These are phyloP conservation scores for Blastocystis sp. DNA, from an alignment of 352 stramenopile species.

Conservation along the genomic window DNA sequence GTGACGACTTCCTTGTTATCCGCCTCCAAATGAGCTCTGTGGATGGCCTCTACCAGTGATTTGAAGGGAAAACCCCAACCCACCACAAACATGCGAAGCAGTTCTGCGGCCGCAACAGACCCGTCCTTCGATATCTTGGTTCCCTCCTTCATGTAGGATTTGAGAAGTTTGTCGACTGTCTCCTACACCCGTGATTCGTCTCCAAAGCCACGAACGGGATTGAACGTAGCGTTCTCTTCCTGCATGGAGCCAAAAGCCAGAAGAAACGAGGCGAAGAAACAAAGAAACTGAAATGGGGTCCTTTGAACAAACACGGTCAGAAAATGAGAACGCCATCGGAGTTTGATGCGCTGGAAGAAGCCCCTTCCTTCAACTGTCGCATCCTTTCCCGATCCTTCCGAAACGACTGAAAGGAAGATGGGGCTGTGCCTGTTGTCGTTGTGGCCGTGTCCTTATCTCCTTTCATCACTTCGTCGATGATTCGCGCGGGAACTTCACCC, in stretches of 20 bases:
- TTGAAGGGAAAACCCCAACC: conserved; percentile 8
- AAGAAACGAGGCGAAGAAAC: no score
- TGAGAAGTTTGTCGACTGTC: conserved; percentile 31
- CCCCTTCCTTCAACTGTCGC: no score
- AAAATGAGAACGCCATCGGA: no score
- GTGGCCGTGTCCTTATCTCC: no score
- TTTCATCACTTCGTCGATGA: no score
- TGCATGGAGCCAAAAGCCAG: neutral
- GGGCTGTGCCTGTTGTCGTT: no score
- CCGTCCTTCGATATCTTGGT: conserved; percentile 42
- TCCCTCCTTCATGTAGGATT: conserved; percentile 52
- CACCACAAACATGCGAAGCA: conserved; percentile 43
- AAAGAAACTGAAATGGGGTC: no score
- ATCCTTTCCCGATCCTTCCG: no score
- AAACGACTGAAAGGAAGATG: no score
- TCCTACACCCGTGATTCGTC: neutral
- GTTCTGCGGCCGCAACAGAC: conserved; percentile 18
- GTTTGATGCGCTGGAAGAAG: no score
- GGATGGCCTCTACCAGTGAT: conserved; percentile 42
- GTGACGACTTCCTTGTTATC: conserved; percentile 44
- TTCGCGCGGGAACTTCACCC: no score
- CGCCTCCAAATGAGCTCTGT: conserved; percentile 25
- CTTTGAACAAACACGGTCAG: no score
- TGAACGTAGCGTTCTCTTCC: conserved; percentile 53
- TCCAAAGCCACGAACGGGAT: neutral